Percentiles rank a stretch among this genome's conserved stretches.
Evolutionary conservation across 108 stramenopile species (phyloP).

Genomic region (Skeletonema menzelii): DNA sequence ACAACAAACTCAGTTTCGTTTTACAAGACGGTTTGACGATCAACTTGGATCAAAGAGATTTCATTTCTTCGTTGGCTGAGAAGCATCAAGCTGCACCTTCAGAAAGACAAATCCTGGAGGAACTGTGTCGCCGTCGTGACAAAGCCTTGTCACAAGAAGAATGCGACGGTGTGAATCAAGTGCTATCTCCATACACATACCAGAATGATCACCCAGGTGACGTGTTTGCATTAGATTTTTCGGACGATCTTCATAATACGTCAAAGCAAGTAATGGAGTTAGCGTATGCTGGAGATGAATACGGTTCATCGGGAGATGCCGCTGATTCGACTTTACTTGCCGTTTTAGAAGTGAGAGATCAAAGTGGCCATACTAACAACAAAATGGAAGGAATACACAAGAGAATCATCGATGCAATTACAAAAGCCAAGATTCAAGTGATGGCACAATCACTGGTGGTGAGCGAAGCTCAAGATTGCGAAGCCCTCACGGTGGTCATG

Average conservation of each 20-base stretch:
- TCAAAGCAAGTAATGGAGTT: constrained; percentile 5
- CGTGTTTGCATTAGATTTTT: constrained; percentile 8
- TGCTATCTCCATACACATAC: not conserved
- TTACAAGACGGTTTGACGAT: constrained; percentile 60
- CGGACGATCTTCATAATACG: not conserved
- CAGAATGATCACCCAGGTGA: not conserved
- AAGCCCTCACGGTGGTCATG: constrained; percentile 56
- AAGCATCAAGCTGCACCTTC: constrained; percentile 79
- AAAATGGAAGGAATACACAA: not conserved
- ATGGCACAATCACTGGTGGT: constrained; percentile 3
- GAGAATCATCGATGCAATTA: not conserved
- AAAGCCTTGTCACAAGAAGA: not conserved
- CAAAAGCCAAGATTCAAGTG: not conserved
- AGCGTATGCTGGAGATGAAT: constrained; percentile 1
- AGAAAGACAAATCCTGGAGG: constrained; percentile 72
- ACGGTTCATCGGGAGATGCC: not conserved
- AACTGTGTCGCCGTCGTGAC: constrained; percentile 40
- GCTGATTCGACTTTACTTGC: not conserved
- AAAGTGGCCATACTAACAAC: not conserved
- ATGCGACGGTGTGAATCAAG: not conserved
- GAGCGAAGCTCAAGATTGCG: constrained; percentile 40
- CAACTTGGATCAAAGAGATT: constrained; percentile 49
- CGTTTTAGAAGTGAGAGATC: not conserved
- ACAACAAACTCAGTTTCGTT: constrained; percentile 53
- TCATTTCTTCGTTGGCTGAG: constrained; percentile 58